phyloP scores from a whole-genome alignment of 1,284 basidiomycete genomes.

The Cryptococcus hybrid region DNA sequence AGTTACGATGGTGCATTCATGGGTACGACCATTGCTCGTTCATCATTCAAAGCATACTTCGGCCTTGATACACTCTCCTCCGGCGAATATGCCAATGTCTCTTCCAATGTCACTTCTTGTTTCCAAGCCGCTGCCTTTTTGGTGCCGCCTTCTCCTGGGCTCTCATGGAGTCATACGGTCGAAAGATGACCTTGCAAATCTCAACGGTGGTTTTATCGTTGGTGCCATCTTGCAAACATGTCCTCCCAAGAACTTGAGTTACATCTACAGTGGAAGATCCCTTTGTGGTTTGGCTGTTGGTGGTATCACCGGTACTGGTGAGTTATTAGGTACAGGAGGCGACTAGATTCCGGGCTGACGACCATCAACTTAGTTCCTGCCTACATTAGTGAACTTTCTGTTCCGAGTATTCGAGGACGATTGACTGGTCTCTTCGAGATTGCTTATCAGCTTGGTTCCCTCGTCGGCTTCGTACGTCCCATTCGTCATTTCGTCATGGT shows the following conservation, averaged over 20 bases:
- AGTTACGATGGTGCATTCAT: constrained; percentile 55
- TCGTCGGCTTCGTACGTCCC: constrained; percentile 49
- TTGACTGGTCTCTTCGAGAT: constrained; percentile 57
- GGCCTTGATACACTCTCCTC: constrained; percentile 34
- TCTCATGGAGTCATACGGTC: constrained; percentile 32
- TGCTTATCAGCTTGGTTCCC: constrained; percentile 30
- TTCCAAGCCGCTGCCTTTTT: constrained; percentile 49
- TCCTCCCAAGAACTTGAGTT: constrained; percentile 23
- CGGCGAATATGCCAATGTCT: constrained; percentile 13
- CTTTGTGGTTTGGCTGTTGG: constrained; percentile 44
- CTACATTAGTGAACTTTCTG: constrained; percentile 43
- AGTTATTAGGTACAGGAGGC: constrained; percentile 16
- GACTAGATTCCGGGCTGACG: not conserved
- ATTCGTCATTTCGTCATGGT: constrained; percentile 23
- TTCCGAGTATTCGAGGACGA: constrained; percentile 53
- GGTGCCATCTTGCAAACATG: constrained; percentile 41
- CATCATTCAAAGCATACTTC: constrained; percentile 54
- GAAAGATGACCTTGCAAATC: constrained; percentile 28
- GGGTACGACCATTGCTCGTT: constrained; percentile 52
- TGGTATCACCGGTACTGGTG: constrained; percentile 24
- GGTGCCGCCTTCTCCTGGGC: constrained; percentile 27
- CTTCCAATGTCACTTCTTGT: constrained; percentile 47
- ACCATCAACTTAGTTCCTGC: constrained; percentile 23
- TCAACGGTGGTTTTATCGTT: constrained; percentile 36
- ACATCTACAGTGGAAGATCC: not conserved